Conservation (phyloP, 495 filamentous ascomycete genomes). For the Hypoxylon trugodes region DNA sequence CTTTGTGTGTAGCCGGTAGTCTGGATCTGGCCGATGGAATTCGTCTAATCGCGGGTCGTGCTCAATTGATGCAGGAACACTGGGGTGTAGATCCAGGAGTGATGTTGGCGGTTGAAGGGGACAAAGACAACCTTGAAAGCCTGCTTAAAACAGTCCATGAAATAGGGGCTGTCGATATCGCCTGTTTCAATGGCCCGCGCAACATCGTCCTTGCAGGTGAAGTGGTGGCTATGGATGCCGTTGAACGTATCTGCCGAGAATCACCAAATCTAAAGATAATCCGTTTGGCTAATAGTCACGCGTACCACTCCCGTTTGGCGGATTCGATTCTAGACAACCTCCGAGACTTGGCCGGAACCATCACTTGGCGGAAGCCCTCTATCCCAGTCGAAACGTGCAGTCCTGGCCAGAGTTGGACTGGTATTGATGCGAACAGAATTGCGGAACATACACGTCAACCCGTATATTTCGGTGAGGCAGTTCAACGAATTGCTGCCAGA, state of each 20-base stretch:
- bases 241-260: slow-evolving; percentile 22
- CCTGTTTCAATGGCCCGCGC: slow-evolving; percentile 52
- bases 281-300: slow-evolving; percentile 51
- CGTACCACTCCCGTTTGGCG: slow-evolving; percentile 54
- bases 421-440: slow-evolving; percentile 14
- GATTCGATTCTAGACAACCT: slow-evolving; percentile 48
- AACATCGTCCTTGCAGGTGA: slow-evolving; percentile 48
- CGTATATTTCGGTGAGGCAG: slow-evolving; percentile 47
- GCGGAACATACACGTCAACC: slow-evolving; percentile 44
- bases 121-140: background rate
- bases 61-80: slow-evolving; percentile 50
- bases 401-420: slow-evolving; percentile 1
- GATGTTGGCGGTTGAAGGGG: slow-evolving; percentile 55
- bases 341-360: slow-evolving; percentile 23
- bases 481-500: slow-evolving; percentile 39
- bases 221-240: slow-evolving; percentile 27
- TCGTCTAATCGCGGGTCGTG: slow-evolving; percentile 53
- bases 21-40: slow-evolving; percentile 44
- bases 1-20: slow-evolving; percentile 44
- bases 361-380: slow-evolving; percentile 41
- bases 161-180: slow-evolving; percentile 29
- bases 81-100: slow-evolving; percentile 60
- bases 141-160: slow-evolving; percentile 6
- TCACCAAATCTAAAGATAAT: slow-evolving; percentile 17
- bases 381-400: slow-evolving; percentile 49